These are phyloP conservation scores for Stemphylium beticola DNA, from an alignment of 2,329 filamentous ascomycete genomes.

Conservation along the genomic window DNA sequence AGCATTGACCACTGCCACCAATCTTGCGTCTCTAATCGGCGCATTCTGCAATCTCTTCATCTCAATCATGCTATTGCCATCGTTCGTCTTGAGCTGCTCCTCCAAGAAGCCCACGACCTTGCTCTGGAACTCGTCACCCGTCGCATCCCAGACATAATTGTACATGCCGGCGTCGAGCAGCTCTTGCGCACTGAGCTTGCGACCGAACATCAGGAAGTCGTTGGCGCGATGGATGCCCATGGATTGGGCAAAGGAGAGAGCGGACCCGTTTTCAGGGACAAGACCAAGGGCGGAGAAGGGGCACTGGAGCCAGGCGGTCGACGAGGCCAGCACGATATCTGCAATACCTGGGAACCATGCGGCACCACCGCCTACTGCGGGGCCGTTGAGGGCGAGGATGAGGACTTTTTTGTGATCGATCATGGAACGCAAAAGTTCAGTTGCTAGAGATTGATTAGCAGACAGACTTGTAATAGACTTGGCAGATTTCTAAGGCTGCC, in stretches of 20 bases:
- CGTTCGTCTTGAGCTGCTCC: slow-evolving; percentile 53
- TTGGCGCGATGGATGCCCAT: slow-evolving; percentile 60
- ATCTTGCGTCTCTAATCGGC: slow-evolving; percentile 51
- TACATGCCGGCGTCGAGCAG: slow-evolving; percentile 54
- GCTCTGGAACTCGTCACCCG: slow-evolving; percentile 50
- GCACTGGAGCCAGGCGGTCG: slow-evolving; percentile 55
- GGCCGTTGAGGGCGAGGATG: slow-evolving; percentile 59
- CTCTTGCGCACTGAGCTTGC: slow-evolving; percentile 53
- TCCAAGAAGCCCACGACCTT: slow-evolving; percentile 53
- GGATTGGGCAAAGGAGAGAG: slow-evolving; percentile 54
- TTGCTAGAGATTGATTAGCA: slow-evolving; percentile 9
- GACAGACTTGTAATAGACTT: too few relatives aligned
- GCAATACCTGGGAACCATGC: slow-evolving; percentile 59
- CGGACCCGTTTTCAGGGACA: slow-evolving; percentile 58
- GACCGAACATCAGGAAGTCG: slow-evolving; percentile 60
- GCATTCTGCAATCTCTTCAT: slow-evolving; percentile 59
- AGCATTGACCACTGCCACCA: slow-evolving; percentile 57
- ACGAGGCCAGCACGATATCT: slow-evolving; percentile 57
- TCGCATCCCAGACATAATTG: slow-evolving; percentile 54
- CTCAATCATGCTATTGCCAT: slow-evolving; percentile 61
- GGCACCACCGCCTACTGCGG: slow-evolving; percentile 58
- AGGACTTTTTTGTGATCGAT: slow-evolving; percentile 60
- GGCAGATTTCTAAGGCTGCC: too few relatives aligned
- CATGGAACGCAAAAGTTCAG: slow-evolving; percentile 53
- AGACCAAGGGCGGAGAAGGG: slow-evolving; percentile 57